Evolutionary conservation across 2,329 filamentous ascomycete genomes (phyloP), one percentile per base, ranked within the genome.

Genomic region (Fusarium xyrophilum): DNA sequence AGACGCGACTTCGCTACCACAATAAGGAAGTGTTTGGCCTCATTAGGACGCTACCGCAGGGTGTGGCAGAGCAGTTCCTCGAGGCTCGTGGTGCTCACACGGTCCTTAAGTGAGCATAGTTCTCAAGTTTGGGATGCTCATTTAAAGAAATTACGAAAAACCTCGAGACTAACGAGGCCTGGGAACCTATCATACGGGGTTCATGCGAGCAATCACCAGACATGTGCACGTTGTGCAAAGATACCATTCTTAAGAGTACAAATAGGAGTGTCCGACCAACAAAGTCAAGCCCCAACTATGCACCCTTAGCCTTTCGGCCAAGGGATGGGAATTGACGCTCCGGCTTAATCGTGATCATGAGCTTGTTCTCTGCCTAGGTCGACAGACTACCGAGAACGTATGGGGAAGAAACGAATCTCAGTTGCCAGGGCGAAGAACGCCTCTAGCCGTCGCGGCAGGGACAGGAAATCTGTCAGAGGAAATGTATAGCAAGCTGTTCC

Each of bases 231-330:
- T 48, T 56, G 57, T 43, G 53, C 35, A 44, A 54, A 65, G 46
- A 60, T 36, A 51, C 44, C 62, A 56, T 47, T 56, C 27, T 30
- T 33, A 53, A 59, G 48, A 51, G 47, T 54, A 61, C 65, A 56
- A 53, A 65, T 33, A 25, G 25, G 27, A 70, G 71, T 95, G 92
- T 96, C 81, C 84, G 91, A 90, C 87, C 91, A 89, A 88, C 92
- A 92, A 93, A 97, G 93, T 97, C 94, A 97, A 97, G 88, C 93
- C 84, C 86, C 89, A 88, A 90, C 93, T 91, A 97, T 89, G 90
- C 92, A 91, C 88, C 89, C 84, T 81, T 79, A 79, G 84, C 88
- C 91, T 96, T 82, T 97, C 92, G 83, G 87, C 82, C 82, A 83
- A 84, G 85, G 88, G 86, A 88, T 89, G 92, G 87, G 90, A 94